Evolutionary conservation across 805 yeast species (phyloP).

Genomic region (Millerago galiae): DNA sequence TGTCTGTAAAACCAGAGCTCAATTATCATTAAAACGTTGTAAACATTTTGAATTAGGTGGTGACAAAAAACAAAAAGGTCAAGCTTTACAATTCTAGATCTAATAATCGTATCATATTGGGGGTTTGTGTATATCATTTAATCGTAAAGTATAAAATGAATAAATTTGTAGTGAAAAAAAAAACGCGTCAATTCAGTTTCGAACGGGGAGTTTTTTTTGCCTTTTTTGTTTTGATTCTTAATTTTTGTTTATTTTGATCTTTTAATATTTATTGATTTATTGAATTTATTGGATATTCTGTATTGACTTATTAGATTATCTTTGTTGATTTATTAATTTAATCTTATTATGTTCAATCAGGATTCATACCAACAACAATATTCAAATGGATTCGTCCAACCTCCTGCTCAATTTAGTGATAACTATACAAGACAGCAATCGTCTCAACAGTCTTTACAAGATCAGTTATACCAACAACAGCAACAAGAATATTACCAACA

Average conservation of each 20-base stretch:
- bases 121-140: slow-evolving; percentile 21
- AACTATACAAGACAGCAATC: slow-evolving; percentile 33
- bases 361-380: slow-evolving; percentile 14
- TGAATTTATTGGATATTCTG: no score
- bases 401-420: slow-evolving; percentile 29
- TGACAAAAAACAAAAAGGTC: slow-evolving; percentile 99
- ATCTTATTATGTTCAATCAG: slow-evolving; percentile 12
- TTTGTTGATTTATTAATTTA: no score
- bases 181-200: background rate
- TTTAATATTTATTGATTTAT: no score
- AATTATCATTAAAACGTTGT: slow-evolving; percentile 97
- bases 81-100: slow-evolving; percentile 96
- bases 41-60: slow-evolving; percentile 99
- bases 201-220: background rate
- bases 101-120: slow-evolving; percentile 11
- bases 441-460: slow-evolving; percentile 34
- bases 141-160: slow-evolving; percentile 9
- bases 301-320: no score
- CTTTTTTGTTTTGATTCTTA: background rate
- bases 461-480: slow-evolving; percentile 28
- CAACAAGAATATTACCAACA: slow-evolving; percentile 17
- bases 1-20: slow-evolving; percentile 97
- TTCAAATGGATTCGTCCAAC: slow-evolving; percentile 25
- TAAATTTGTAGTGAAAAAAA: background rate
- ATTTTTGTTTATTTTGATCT: no score